Evolutionary conservation across 805 yeast species (phyloP).

Genomic region (Wickerhamomyces tratensis): DNA sequence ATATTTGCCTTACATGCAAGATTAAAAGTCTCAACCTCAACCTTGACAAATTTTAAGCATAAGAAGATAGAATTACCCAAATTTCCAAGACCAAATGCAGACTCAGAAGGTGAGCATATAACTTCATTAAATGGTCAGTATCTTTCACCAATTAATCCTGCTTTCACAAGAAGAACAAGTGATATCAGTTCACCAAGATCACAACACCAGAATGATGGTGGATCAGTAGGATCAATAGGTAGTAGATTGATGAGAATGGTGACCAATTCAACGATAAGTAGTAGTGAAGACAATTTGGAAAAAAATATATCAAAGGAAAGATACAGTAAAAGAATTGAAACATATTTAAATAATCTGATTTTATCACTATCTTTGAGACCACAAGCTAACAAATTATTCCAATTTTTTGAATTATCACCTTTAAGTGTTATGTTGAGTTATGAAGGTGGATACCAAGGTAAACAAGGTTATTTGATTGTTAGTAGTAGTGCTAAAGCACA

Average conservation of each 20-base stretch:
- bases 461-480: constrained; percentile 78
- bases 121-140: constrained; percentile 15
- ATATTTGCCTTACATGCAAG: constrained; percentile 61
- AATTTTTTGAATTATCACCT: constrained; percentile 85
- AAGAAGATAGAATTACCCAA: constrained; percentile 25
- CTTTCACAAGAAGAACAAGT: no score
- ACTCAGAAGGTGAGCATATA: neutral
- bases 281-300: neutral
- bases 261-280: neutral
- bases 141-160: constrained; percentile 4
- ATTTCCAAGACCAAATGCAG: constrained; percentile 20
- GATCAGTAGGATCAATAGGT: no score
- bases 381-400: constrained; percentile 74
- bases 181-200: no score
- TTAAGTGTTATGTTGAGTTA: constrained; percentile 74
- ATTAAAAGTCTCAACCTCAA: constrained; percentile 45
- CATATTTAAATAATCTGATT: constrained; percentile 57
- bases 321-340: constrained; percentile 39
- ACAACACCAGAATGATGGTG: no score
- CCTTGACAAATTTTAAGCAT: constrained; percentile 15
- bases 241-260: no score
- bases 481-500: constrained; percentile 79
- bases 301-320: neutral
- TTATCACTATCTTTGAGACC: constrained; percentile 57
- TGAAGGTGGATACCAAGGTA: constrained; percentile 76